phyloP scores from a whole-genome alignment of 2,329 filamentous ascomycete species.

The Penicillium capsulatum region DNA sequence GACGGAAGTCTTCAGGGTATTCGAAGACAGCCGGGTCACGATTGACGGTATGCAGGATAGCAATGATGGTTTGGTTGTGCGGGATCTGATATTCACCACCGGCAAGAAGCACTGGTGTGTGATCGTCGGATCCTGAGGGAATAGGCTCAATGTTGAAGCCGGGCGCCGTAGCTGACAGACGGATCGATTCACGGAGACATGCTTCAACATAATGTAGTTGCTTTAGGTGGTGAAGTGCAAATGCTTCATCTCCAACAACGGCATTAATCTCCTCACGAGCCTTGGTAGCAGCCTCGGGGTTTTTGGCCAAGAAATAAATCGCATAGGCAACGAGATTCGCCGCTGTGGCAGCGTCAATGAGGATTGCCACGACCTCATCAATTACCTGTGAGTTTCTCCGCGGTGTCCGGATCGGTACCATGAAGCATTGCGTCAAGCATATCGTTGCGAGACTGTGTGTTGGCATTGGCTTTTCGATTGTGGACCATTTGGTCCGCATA shows the following conservation, averaged over 20 bases:
- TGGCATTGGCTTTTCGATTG: constrained; percentile 52
- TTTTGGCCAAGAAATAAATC: constrained; percentile 61
- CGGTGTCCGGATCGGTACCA: constrained; percentile 59
- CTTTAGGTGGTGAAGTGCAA: constrained; percentile 14
- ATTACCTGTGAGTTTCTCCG: constrained; percentile 57
- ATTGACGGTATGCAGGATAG: constrained; percentile 56
- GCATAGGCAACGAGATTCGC: constrained; percentile 63
- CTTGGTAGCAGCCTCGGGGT: constrained; percentile 56
- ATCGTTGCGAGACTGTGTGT: constrained; percentile 51
- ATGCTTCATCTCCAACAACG: constrained; percentile 19
- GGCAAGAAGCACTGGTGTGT: constrained; percentile 52
- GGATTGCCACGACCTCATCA: constrained; percentile 66
- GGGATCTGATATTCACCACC: constrained; percentile 59
- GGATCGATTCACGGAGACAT: constrained; percentile 60
- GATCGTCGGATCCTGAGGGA: constrained; percentile 44
- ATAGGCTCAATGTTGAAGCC: constrained; percentile 52
- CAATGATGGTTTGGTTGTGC: constrained; percentile 50
- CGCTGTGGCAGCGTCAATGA: constrained; percentile 65
- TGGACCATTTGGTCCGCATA: constrained; percentile 57
- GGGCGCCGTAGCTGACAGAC: constrained; percentile 57
- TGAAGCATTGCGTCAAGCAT: constrained; percentile 58
- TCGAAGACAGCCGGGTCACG: constrained; percentile 61
- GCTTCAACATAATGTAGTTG: constrained; percentile 59
- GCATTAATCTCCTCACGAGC: constrained; percentile 65
- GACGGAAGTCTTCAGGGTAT: constrained; percentile 62